Conservation (phyloP, 345 rosid species). For the Hirschfeldia incana region DNA sequence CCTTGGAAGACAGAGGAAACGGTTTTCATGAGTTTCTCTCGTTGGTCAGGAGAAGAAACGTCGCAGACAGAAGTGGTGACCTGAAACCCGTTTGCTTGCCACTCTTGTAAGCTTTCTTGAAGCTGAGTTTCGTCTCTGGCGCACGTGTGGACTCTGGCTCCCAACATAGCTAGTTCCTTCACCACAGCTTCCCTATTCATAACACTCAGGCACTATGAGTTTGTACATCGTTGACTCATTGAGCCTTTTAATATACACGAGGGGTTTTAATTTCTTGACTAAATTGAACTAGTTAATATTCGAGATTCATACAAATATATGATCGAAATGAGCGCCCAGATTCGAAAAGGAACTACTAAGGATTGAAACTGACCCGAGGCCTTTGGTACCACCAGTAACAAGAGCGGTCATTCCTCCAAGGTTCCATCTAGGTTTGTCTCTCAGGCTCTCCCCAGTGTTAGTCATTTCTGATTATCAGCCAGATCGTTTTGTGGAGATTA, state of each 20-base stretch:
- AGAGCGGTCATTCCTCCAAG: not conserved
- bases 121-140: slow-evolving; percentile 34
- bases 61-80: slow-evolving; percentile 23
- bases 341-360: not conserved
- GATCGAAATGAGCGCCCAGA: not conserved
- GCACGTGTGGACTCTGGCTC: slow-evolving; percentile 37
- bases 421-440: slow-evolving; percentile 4
- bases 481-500: not conserved
- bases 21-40: slow-evolving; percentile 28
- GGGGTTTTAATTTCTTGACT: not conserved
- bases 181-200: slow-evolving; percentile 37
- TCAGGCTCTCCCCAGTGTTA: not conserved
- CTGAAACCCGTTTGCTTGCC: slow-evolving; percentile 33
- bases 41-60: slow-evolving; percentile 26
- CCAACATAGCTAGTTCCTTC: slow-evolving; percentile 30
- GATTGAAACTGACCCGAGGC: not conserved
- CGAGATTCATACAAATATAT: not conserved
- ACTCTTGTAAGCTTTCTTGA: slow-evolving; percentile 26
- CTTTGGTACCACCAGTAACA: not conserved
- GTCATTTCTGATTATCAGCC: slow-evolving; percentile 4
- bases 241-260: not conserved
- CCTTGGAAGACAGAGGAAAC: slow-evolving; percentile 42
- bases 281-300: not conserved
- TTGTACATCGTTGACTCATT: not conserved
- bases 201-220: not conserved